These are phyloP conservation scores for Candida khao-thaluensis DNA, from an alignment of 805 yeast genomes.

Conservation along the genomic window DNA sequence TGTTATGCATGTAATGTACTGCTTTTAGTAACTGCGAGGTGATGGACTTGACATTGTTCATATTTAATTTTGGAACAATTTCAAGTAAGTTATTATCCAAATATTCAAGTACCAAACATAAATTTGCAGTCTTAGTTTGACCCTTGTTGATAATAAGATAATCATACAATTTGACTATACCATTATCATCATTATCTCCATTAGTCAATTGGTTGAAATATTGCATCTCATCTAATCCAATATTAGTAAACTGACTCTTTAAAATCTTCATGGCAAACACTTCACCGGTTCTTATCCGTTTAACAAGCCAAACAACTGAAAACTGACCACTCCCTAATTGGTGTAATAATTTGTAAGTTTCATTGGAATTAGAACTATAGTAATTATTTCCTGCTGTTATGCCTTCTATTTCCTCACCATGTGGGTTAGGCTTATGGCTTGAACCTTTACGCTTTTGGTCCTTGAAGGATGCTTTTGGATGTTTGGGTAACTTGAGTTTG, in stretches of 20 bases:
- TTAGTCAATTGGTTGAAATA: conserved; percentile 40
- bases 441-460: background rate
- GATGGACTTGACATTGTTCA: conserved; percentile 53
- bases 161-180: conserved; percentile 7
- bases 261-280: conserved; percentile 62
- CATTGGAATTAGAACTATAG: conserved; percentile 37
- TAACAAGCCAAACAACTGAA: conserved; percentile 62
- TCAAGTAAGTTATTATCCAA: conserved; percentile 7
- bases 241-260: conserved; percentile 55
- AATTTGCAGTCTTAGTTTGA: background rate
- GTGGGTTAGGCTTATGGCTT: conserved; percentile 7
- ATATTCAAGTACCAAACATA: conserved; percentile 8
- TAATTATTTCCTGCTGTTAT: conserved; percentile 59
- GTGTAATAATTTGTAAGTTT: conserved; percentile 47
- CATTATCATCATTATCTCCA: conserved; percentile 9
- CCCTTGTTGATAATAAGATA: conserved; percentile 4
- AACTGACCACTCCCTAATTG: conserved; percentile 75
- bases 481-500: conserved; percentile 2
- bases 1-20: conserved; percentile 55
- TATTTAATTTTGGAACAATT: conserved; percentile 1
- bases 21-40: conserved; percentile 55
- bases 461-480: background rate
- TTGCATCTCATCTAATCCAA: conserved; percentile 64
- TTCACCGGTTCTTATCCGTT: conserved; percentile 29
- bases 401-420: conserved; percentile 40